Conservation (phyloP, 164 flowering plant species). For the Kalanchoe fedtschenkoi region DNA sequence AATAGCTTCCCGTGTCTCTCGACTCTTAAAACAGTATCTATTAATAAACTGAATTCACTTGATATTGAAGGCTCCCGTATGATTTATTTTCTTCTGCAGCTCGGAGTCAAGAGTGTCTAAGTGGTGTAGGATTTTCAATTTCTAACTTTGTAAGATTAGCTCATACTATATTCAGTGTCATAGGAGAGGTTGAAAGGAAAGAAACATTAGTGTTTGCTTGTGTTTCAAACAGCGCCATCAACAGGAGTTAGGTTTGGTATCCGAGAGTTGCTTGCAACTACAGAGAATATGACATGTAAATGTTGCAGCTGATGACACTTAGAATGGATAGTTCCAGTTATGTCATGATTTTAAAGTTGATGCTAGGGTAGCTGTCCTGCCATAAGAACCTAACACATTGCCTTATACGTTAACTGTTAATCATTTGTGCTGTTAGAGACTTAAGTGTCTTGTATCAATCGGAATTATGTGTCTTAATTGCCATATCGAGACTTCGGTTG, state of each 20-base stretch:
- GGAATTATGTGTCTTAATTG: background rate
- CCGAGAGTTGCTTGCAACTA: background rate
- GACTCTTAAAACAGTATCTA: background rate
- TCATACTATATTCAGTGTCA: background rate
- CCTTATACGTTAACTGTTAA: background rate
- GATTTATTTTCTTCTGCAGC: background rate
- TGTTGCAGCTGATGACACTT: background rate
- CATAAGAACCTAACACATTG: background rate
- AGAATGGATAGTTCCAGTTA: background rate
- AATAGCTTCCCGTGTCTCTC: background rate
- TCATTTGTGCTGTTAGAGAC: background rate
- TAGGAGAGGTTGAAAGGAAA: background rate
- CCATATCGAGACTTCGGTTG: background rate
- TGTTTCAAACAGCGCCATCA: background rate
- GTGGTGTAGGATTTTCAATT: background rate
- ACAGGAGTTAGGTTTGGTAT: background rate
- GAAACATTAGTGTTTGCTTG: background rate
- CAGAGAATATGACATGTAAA: background rate
- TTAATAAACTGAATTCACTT: background rate
- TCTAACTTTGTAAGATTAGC: background rate
- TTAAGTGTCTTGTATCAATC: background rate
- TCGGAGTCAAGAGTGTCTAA: background rate
- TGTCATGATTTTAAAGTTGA: background rate
- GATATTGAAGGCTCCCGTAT: background rate
- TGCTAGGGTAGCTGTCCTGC: background rate